These are phyloP conservation scores for Middelhovenomyces tepae DNA, from an alignment of 805 yeast species.

Conservation along the genomic window DNA sequence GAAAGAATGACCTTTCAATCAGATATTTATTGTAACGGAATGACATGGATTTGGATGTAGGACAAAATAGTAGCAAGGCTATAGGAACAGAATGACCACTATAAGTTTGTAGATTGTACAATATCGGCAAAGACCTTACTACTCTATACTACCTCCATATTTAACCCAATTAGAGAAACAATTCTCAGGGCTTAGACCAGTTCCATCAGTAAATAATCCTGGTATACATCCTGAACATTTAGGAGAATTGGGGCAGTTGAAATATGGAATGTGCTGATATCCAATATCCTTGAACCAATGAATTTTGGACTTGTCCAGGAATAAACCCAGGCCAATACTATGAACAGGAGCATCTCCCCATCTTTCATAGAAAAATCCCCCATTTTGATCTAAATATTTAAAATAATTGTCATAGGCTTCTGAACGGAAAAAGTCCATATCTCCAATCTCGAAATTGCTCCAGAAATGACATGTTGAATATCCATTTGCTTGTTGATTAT, in stretches of 20 bases:
- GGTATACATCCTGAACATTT: slow-evolving; percentile 41
- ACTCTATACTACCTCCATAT: too few relatives aligned
- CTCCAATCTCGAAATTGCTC: slow-evolving; percentile 82
- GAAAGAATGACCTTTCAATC: too few relatives aligned
- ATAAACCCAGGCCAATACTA: slow-evolving; percentile 62
- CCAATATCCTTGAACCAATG: slow-evolving; percentile 91
- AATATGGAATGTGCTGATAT: slow-evolving; percentile 62
- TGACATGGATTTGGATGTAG: too few relatives aligned
- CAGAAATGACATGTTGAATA: slow-evolving; percentile 78
- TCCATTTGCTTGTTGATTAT: slow-evolving; percentile 26
- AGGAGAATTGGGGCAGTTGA: slow-evolving; percentile 57
- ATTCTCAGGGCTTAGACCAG: slow-evolving; percentile 49
- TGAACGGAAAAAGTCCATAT: slow-evolving; percentile 69
- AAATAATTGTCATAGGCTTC: slow-evolving; percentile 62
- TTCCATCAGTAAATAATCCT: slow-evolving; percentile 47
- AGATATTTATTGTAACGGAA: too few relatives aligned
- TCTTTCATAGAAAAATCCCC: slow-evolving; percentile 81
- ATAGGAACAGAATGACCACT: too few relatives aligned
- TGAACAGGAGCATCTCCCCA: slow-evolving; percentile 96
- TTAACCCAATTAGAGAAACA: slow-evolving; percentile 65
- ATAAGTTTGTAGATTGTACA: too few relatives aligned
- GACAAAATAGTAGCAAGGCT: too few relatives aligned
- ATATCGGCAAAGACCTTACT: too few relatives aligned
- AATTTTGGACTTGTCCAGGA: slow-evolving; percentile 56
- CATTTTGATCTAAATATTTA: slow-evolving; percentile 52